phyloP scores from a whole-genome alignment of 139 green algal genomes.

The Chlamydomonas incerta region DNA sequence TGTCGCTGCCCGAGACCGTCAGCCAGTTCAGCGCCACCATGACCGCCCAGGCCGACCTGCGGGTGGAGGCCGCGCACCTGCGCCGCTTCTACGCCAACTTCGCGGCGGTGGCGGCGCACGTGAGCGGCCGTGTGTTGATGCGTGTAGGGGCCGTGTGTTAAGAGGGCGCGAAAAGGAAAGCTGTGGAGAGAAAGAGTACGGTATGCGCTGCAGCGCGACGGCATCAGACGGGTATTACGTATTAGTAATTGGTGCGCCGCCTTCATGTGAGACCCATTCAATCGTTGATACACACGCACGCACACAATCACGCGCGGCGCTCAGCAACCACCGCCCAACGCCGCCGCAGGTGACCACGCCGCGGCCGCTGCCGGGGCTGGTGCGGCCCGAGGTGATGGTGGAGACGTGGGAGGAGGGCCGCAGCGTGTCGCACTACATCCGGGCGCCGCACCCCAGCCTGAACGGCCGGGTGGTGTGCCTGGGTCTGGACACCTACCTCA shows the following conservation, averaged over 20 bases:
- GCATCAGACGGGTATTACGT: too few relatives aligned
- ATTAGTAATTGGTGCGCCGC: too few relatives aligned
- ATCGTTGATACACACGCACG: too few relatives aligned
- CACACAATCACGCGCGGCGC: too few relatives aligned
- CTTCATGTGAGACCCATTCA: too few relatives aligned
- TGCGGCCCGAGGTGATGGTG: conserved; percentile 85
- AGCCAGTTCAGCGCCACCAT: conserved; percentile 94
- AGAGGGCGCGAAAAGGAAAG: too few relatives aligned
- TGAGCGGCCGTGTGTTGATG: not conserved
- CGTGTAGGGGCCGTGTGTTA: too few relatives aligned
- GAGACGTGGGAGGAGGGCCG: conserved; percentile 91
- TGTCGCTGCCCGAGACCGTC: conserved; percentile 86
- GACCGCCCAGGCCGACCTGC: conserved; percentile 89
- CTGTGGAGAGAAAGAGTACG: too few relatives aligned
- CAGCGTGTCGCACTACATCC: conserved; percentile 77
- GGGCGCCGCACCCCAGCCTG: conserved; percentile 37
- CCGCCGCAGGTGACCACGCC: conserved; percentile 60
- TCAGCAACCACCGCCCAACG: too few relatives aligned
- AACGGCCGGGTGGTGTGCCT: conserved; percentile 84
- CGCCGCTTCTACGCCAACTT: conserved; percentile 85
- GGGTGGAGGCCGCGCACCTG: conserved; percentile 88
- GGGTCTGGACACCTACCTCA: conserved; percentile 89
- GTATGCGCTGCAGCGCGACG: too few relatives aligned
- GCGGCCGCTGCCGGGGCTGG: conserved; percentile 64
- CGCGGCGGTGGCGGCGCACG: conserved; percentile 52